Evolutionary conservation across 495 filamentous ascomycete species (phyloP).

Genomic region (Aspergillus homomorphus): DNA sequence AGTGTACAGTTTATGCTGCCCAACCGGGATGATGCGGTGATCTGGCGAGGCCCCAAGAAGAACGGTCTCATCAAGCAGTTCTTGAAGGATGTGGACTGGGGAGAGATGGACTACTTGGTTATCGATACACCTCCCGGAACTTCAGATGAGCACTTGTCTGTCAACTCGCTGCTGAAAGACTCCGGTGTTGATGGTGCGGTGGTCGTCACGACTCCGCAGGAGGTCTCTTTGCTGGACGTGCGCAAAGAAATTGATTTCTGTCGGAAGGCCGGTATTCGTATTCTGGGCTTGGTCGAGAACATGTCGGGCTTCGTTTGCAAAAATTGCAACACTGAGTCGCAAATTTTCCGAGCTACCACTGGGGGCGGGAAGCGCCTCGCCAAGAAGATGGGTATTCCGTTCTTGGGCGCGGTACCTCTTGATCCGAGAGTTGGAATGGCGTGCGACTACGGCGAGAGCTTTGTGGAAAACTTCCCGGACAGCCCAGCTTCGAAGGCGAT

Average conservation of each 20-base stretch:
- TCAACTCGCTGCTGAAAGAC: constrained; percentile 84
- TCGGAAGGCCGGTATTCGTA: constrained; percentile 82
- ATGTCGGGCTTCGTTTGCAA: constrained; percentile 97
- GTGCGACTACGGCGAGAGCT: constrained; percentile 95
- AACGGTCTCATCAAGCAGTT: constrained; percentile 98
- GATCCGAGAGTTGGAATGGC: constrained; percentile 94
- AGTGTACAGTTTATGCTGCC: constrained; percentile 97
- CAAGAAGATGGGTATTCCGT: constrained; percentile 79
- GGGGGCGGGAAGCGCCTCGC: constrained; percentile 79
- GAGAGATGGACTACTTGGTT: constrained; percentile 85
- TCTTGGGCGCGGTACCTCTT: constrained; percentile 86
- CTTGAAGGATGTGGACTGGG: constrained; percentile 95
- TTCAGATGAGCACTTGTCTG: constrained; percentile 88
- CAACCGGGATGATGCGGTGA: constrained; percentile 85
- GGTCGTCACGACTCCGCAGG: constrained; percentile 91
- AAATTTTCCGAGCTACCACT: constrained; percentile 90
- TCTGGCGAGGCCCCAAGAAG: constrained; percentile 97
- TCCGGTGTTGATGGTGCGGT: constrained; percentile 90
- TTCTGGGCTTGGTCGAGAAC: constrained; percentile 93
- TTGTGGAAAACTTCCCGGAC: constrained; percentile 89
- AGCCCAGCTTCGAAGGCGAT: constrained; percentile 82
- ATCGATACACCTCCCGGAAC: constrained; percentile 96
- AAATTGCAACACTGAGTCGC: constrained; percentile 72
- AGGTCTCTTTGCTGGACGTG: constrained; percentile 89
- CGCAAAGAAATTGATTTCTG: constrained; percentile 97